These are phyloP conservation scores for Aspergillus caelatus DNA, from an alignment of 2,329 filamentous ascomycete genomes.

Conservation along the genomic window DNA sequence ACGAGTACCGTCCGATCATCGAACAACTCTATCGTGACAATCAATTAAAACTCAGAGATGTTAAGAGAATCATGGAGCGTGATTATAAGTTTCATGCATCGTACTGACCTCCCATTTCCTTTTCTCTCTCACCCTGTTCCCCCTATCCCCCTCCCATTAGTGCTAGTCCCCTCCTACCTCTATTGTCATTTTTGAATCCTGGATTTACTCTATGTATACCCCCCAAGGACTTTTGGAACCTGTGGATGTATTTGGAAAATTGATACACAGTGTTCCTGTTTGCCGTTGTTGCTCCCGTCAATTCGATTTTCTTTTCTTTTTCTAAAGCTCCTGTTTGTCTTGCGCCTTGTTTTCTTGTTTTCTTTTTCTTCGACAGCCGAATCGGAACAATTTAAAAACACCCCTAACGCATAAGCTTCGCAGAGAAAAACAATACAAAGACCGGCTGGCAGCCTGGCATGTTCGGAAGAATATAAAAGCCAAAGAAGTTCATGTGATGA, in stretches of 20 bases:
- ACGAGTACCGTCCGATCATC: slow-evolving; percentile 38
- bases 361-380: slow-evolving; percentile 12
- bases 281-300: background rate
- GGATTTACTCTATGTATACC: background rate
- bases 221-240: background rate
- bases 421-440: slow-evolving; percentile 45
- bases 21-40: slow-evolving; percentile 39
- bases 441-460: slow-evolving; percentile 41
- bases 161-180: background rate
- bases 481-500: slow-evolving; percentile 41
- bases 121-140: background rate
- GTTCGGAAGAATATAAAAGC: slow-evolving; percentile 43
- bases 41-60: slow-evolving; percentile 40
- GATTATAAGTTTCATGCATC: slow-evolving; percentile 41
- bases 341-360: slow-evolving; percentile 5
- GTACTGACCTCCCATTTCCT: slow-evolving; percentile 25
- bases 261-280: background rate
- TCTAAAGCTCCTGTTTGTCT: background rate
- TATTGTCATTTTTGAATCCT: background rate
- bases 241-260: background rate
- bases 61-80: slow-evolving; percentile 40
- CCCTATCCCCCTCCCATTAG: background rate
- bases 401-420: slow-evolving; percentile 20
- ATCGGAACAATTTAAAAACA: slow-evolving; percentile 7
- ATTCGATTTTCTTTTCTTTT: background rate